A percentile compares a stretch with the other conserved stretches of the same genome.
These are phyloP conservation scores for Fusarium solani-melongenae DNA, from an alignment of 2,329 filamentous ascomycete genomes.

Conservation along the genomic window DNA sequence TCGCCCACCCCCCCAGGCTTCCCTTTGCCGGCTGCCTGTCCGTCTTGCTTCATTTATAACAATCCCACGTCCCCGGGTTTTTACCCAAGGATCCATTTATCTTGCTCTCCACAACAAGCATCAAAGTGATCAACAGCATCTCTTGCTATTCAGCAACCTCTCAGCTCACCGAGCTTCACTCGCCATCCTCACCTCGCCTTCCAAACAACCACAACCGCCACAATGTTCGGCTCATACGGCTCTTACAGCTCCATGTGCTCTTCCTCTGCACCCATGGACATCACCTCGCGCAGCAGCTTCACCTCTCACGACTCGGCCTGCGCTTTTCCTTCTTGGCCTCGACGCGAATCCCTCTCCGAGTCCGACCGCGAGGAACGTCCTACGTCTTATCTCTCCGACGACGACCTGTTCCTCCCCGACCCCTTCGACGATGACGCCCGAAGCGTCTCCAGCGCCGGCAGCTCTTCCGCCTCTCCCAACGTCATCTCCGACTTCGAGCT, in stretches of 20 bases:
- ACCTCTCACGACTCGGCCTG: constrained; percentile 57
- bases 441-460: constrained; percentile 60
- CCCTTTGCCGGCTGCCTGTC: constrained; percentile 40
- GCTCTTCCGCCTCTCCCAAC: constrained; percentile 52
- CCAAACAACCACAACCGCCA: constrained; percentile 36
- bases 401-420: constrained; percentile 68
- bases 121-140: constrained; percentile 28
- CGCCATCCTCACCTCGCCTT: constrained; percentile 33
- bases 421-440: constrained; percentile 62
- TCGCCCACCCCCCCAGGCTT: constrained; percentile 37
- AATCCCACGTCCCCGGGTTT: constrained; percentile 41
- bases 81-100: constrained; percentile 25
- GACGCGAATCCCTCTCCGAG: constrained; percentile 62
- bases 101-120: constrained; percentile 33
- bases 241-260: constrained; percentile 62
- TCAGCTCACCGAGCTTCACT: constrained; percentile 34
- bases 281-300: constrained; percentile 53
- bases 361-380: constrained; percentile 57
- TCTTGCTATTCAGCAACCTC: constrained; percentile 31
- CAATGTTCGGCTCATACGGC: constrained; percentile 63
- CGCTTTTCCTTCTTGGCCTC: constrained; percentile 70
- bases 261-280: constrained; percentile 58
- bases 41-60: constrained; percentile 43
- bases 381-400: constrained; percentile 70
- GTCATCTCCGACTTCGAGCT: constrained; percentile 60